Conservation (phyloP, 2,329 filamentous ascomycete genomes). For the Hypoxylon sp. region DNA sequence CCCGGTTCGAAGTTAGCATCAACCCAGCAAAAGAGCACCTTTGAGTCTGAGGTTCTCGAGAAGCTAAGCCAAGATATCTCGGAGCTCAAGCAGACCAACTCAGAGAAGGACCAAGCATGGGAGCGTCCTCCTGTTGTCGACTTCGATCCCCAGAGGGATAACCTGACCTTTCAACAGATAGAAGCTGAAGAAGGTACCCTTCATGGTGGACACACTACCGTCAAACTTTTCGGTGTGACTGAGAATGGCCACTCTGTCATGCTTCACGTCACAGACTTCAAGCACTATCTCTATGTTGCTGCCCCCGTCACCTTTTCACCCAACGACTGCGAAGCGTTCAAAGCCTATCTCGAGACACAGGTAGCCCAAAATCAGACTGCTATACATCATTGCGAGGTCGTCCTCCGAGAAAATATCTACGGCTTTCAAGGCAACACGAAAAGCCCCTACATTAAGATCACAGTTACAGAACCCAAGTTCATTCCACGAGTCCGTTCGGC, state of each 20-base stretch:
- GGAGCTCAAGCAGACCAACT: constrained; percentile 85
- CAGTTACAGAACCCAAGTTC: constrained; percentile 88
- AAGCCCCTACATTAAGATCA: constrained; percentile 93
- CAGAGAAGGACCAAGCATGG: constrained; percentile 96
- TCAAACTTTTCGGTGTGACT: constrained; percentile 96
- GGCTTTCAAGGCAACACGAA: constrained; percentile 95
- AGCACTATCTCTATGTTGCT: constrained; percentile 94
- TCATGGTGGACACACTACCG: constrained; percentile 79
- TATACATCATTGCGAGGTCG: constrained; percentile 85
- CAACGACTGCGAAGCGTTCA: constrained; percentile 83
- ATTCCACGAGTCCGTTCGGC: constrained; percentile 81
- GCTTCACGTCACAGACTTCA: constrained; percentile 94
- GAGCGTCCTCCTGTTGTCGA: constrained; percentile 70
- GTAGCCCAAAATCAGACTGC: constrained; percentile 79
- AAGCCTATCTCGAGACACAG: constrained; percentile 83
- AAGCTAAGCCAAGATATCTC: constrained; percentile 95
- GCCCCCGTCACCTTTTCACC: constrained; percentile 86
- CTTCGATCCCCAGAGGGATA: constrained; percentile 72
- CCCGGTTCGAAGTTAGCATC: constrained; percentile 75
- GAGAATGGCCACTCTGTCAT: constrained; percentile 88
- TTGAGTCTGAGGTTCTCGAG: constrained; percentile 94
- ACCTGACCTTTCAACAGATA: constrained; percentile 93
- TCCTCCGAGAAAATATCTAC: constrained; percentile 91
- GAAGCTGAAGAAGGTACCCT: constrained; percentile 92
- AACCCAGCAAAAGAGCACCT: constrained; percentile 88